Evolutionary conservation across 805 yeast species (phyloP).

Genomic region (Wickerhamomyces strasburgensis): DNA sequence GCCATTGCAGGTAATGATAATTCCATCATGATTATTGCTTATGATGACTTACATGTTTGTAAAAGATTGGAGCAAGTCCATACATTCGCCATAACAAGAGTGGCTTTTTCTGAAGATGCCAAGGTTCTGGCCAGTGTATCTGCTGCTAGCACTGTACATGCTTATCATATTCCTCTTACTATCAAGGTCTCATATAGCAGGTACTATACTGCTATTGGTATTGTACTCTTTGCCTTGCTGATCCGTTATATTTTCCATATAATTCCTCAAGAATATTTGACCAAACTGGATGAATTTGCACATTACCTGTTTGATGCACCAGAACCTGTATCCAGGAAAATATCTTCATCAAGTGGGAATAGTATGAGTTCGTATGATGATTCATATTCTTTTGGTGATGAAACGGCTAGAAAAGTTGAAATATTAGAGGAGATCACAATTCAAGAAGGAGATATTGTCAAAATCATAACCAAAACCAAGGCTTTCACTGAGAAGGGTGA

Average conservation of each 20-base stretch:
- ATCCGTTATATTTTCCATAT: constrained; percentile 6
- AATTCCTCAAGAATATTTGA: constrained; percentile 16
- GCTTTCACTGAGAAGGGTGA: background rate
- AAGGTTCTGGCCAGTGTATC: constrained; percentile 64
- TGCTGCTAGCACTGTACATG: constrained; percentile 69
- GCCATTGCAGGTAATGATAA: constrained; percentile 52
- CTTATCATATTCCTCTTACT: constrained; percentile 53
- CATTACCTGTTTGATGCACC: constrained; percentile 14
- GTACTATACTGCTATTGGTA: constrained; percentile 8
- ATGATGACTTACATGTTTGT: constrained; percentile 45
- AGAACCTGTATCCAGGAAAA: constrained; percentile 1
- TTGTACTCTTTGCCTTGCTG: constrained; percentile 6
- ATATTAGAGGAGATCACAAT: constrained; percentile 9
- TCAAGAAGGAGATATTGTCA: constrained; percentile 21
- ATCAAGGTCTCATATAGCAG: constrained; percentile 20
- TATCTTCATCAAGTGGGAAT: background rate
- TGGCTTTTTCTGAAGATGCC: constrained; percentile 66
- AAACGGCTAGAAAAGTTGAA: background rate
- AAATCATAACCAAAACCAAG: constrained; percentile 10
- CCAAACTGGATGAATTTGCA: constrained; percentile 7
- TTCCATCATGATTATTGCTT: constrained; percentile 53
- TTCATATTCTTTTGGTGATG: background rate
- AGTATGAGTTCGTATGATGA: background rate
- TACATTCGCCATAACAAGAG: constrained; percentile 70
- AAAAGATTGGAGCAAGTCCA: constrained; percentile 62